These are phyloP conservation scores for Tuber borchii DNA, from an alignment of 495 filamentous ascomycete genomes.

Conservation along the genomic window DNA sequence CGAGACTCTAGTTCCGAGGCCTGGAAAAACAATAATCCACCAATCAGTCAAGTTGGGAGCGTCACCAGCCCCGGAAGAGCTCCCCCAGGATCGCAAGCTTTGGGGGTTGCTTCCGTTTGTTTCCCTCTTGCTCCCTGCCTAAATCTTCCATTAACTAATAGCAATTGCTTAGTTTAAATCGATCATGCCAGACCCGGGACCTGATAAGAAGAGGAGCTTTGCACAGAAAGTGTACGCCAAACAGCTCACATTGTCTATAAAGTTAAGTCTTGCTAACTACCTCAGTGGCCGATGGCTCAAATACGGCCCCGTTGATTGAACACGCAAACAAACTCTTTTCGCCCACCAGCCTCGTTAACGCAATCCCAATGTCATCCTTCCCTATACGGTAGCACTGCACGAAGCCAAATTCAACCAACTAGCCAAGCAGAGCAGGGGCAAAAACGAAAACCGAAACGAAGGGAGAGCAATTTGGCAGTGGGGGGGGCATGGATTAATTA, in stretches of 20 bases:
- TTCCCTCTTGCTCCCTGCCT: background rate
- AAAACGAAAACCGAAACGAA: background rate
- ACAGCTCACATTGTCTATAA: background rate
- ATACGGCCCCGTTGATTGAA: conserved; percentile 30
- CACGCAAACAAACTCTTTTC: conserved; percentile 17
- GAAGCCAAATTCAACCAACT: conserved; percentile 20
- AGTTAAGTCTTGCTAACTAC: background rate
- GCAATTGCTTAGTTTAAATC: conserved; percentile 8
- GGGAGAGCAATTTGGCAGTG: conserved; percentile 15
- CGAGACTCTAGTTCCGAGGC: conserved; percentile 22
- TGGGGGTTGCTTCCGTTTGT: conserved; percentile 26
- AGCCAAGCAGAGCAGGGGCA: background rate
- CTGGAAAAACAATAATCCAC: conserved; percentile 33
- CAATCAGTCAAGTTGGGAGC: conserved; percentile 27
- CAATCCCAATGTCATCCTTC: conserved; percentile 1
- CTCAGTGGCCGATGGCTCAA: conserved; percentile 31
- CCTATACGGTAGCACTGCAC: conserved; percentile 10
- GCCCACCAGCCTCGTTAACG: background rate
- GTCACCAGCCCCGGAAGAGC: conserved; percentile 11
- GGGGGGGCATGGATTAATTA: conserved; percentile 21
- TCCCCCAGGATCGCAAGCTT: conserved; percentile 26
- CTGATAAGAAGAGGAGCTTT: conserved; percentile 22
- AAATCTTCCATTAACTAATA: conserved; percentile 8
- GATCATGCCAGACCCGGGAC: conserved; percentile 16
- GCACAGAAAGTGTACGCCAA: conserved; percentile 31